These are phyloP conservation scores for Boletus vinaceobasis DNA, from an alignment of 768 basidiomycete genomes.

Conservation along the genomic window DNA sequence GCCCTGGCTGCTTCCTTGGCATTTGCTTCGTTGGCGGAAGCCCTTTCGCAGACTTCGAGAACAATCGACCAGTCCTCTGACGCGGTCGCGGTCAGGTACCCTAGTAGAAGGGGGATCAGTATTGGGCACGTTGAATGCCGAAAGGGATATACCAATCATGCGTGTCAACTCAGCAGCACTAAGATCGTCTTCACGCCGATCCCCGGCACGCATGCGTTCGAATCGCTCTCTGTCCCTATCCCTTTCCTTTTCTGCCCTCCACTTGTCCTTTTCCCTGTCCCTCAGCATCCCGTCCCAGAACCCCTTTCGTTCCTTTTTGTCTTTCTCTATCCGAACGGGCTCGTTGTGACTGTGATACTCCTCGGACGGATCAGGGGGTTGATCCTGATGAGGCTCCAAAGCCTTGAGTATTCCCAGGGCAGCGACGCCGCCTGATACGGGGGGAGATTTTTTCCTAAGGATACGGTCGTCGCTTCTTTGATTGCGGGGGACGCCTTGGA, in stretches of 20 bases:
- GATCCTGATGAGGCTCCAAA: conserved; percentile 51
- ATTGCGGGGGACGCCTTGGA: conserved; percentile 13
- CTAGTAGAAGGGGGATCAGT: conserved; percentile 33
- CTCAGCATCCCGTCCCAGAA: conserved; percentile 49
- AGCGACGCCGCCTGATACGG: conserved; percentile 26
- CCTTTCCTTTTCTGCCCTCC: conserved; percentile 27
- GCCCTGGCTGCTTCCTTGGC: conserved; percentile 86
- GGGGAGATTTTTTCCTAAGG: conserved; percentile 29
- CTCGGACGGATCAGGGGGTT: conserved; percentile 21
- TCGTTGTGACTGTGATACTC: conserved; percentile 28
- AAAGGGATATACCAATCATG: conserved; percentile 57
- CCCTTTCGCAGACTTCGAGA: conserved; percentile 82
- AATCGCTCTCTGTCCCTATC: conserved; percentile 36
- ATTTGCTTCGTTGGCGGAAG: conserved; percentile 63
- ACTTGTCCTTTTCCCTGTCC: conserved; percentile 35
- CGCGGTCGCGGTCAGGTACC: conserved; percentile 70
- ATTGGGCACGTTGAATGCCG: neutral
- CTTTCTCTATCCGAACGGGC: conserved; percentile 32
- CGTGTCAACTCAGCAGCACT: conserved; percentile 54
- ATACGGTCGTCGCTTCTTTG: conserved; percentile 20
- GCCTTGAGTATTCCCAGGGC: conserved; percentile 35
- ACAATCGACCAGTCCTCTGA: conserved; percentile 83
- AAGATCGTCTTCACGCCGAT: conserved; percentile 42
- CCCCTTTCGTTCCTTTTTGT: conserved; percentile 51
- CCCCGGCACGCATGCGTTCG: conserved; percentile 31